Conservation (phyloP, 768 basidiomycete genomes). For the Suillus paluster region DNA sequence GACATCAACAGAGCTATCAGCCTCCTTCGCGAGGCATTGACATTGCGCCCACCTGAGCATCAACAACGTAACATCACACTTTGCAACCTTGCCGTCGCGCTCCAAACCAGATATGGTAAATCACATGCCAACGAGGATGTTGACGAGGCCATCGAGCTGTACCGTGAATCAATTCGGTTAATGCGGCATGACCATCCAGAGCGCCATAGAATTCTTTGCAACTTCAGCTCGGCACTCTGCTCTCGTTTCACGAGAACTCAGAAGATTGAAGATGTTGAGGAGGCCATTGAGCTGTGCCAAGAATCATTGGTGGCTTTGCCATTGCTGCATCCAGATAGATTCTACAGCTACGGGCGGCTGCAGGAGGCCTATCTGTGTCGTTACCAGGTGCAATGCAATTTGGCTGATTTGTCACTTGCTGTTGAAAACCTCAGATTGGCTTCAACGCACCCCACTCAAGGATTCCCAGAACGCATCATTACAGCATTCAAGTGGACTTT, state of each 20-base stretch:
- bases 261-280: not conserved
- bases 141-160: not conserved
- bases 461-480: not conserved
- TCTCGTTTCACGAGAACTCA: not conserved
- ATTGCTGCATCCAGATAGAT: not conserved
- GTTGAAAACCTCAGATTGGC: not conserved
- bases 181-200: not conserved
- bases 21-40: constrained; percentile 10
- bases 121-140: not conserved
- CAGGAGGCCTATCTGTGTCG: not conserved
- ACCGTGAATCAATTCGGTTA: not conserved
- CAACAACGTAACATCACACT: constrained; percentile 6
- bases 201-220: not conserved
- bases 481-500: no score
- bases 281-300: not conserved
- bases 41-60: constrained; percentile 11
- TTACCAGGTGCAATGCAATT: not conserved
- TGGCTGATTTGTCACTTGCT: not conserved
- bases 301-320: not conserved
- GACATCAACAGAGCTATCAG: constrained; percentile 12
- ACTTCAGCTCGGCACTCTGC: not conserved
- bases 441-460: not conserved
- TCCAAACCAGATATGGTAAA: not conserved
- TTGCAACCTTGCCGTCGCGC: constrained; percentile 21
- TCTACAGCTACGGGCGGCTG: not conserved